These are phyloP conservation scores for Microstroma glucosiphilum DNA, from an alignment of 1,284 basidiomycete genomes.

Conservation along the genomic window DNA sequence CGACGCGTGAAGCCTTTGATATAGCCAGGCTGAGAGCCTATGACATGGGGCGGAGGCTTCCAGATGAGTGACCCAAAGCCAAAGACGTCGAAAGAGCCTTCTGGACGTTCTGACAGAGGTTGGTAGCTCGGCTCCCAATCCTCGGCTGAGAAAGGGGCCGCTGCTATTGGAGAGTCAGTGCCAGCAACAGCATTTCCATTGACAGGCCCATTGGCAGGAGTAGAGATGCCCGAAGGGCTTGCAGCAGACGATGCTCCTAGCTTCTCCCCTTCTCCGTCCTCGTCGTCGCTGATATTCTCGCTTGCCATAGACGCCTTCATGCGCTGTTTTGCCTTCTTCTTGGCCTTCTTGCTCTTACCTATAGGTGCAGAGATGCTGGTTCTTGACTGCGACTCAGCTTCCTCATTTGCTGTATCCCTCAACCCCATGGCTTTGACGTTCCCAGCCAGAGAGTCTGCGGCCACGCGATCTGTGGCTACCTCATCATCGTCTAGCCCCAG, in stretches of 20 bases:
- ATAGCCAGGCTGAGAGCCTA: constrained; percentile 60
- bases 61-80: constrained; percentile 48
- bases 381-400: constrained; percentile 3
- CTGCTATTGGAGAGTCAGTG: not conserved
- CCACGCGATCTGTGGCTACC: constrained; percentile 7
- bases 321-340: constrained; percentile 21
- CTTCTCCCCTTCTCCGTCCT: constrained; percentile 22
- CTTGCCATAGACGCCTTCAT: constrained; percentile 7
- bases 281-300: constrained; percentile 13
- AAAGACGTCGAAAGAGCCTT: constrained; percentile 43
- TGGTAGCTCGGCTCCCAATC: constrained; percentile 4
- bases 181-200: not conserved
- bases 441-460: not conserved
- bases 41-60: constrained; percentile 48
- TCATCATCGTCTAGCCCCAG: constrained; percentile 53
- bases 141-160: not conserved
- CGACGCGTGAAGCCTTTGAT: constrained; percentile 77
- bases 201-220: not conserved
- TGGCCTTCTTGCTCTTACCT: constrained; percentile 31
- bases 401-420: not conserved
- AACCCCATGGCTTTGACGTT: constrained; percentile 4
- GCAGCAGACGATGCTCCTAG: no score
- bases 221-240: no score
- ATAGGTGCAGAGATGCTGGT: not conserved
- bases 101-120: constrained; percentile 17